A percentile compares a stretch with the other conserved stretches of the same genome.
phyloP scores from a whole-genome alignment of 1,284 basidiomycete species.

The Veloboletus limbatus region DNA sequence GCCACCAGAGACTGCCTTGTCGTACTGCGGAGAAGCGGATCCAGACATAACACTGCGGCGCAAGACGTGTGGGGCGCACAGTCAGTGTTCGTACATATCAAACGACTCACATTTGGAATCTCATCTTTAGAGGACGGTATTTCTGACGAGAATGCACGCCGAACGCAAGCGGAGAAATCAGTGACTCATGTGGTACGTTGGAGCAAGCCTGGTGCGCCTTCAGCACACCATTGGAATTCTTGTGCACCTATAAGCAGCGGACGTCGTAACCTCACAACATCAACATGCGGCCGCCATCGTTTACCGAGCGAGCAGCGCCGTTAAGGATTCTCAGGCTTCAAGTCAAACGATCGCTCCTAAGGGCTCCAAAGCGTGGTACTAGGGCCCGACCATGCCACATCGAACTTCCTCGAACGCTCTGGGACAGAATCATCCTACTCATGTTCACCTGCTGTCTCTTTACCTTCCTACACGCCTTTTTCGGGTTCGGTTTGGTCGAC shows the following conservation, averaged over 20 bases:
- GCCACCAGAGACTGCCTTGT: slow-evolving; percentile 3
- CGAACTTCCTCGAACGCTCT: slow-evolving; percentile 13
- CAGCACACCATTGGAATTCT: slow-evolving; percentile 15
- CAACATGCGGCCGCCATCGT: slow-evolving; percentile 11
- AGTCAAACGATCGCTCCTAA: slow-evolving; percentile 1
- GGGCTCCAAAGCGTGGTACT: background rate
- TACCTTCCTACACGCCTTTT: slow-evolving; percentile 26
- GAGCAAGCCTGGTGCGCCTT: too few relatives aligned
- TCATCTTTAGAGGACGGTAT: too few relatives aligned
- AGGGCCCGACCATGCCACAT: background rate
- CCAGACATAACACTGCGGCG: background rate
- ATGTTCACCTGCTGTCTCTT: slow-evolving; percentile 27
- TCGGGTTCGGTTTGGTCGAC: slow-evolving; percentile 21
- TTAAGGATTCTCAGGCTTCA: background rate
- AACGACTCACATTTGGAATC: too few relatives aligned
- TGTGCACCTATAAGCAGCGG: background rate
- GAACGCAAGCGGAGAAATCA: too few relatives aligned
- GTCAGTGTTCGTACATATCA: background rate
- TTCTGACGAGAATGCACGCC: too few relatives aligned
- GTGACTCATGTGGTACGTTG: too few relatives aligned
- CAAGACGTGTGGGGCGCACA: too few relatives aligned
- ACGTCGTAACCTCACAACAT: background rate
- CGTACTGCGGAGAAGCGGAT: slow-evolving; percentile 11
- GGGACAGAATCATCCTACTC: slow-evolving; percentile 24
- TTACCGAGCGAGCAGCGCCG: background rate